Conservation (phyloP, 179 eudicot genomes). For the Heliamphora pulchella region DNA sequence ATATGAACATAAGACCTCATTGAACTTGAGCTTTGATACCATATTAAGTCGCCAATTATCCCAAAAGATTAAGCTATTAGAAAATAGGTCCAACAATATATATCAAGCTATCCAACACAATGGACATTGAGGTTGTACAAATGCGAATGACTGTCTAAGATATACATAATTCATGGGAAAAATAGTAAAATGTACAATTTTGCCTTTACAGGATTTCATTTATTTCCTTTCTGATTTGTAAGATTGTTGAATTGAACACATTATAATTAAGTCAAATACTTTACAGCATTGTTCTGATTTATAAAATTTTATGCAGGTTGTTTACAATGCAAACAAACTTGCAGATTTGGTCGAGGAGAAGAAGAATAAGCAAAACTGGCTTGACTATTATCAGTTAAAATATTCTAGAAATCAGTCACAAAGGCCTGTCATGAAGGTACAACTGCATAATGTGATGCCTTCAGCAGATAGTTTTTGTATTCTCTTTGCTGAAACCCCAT, state of each 20-base stretch:
- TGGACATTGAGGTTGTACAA: not conserved
- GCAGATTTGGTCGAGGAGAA: conserved; percentile 74
- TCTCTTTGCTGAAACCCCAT: not conserved
- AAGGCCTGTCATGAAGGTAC: conserved; percentile 79
- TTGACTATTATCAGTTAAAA: conserved; percentile 80
- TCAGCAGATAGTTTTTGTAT: not conserved
- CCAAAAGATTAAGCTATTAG: no score
- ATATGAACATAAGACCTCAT: no score
- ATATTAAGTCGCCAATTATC: no score
- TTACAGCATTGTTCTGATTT: conserved; percentile 5
- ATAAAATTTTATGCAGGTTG: conserved; percentile 45
- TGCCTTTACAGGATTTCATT: not conserved
- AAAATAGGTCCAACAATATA: no score
- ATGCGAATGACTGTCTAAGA: not conserved
- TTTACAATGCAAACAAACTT: conserved; percentile 90
- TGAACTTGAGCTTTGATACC: no score
- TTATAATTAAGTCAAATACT: not conserved
- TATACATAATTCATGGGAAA: not conserved
- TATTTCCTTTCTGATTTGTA: not conserved
- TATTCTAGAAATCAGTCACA: conserved; percentile 55
- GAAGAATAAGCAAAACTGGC: conserved; percentile 83
- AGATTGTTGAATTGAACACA: not conserved
- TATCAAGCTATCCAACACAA: no score
- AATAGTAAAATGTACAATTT: not conserved
- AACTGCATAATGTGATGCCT: not conserved